Conservation (phyloP, 2,329 filamentous ascomycete genomes). For the Elsinoe arachidis region DNA sequence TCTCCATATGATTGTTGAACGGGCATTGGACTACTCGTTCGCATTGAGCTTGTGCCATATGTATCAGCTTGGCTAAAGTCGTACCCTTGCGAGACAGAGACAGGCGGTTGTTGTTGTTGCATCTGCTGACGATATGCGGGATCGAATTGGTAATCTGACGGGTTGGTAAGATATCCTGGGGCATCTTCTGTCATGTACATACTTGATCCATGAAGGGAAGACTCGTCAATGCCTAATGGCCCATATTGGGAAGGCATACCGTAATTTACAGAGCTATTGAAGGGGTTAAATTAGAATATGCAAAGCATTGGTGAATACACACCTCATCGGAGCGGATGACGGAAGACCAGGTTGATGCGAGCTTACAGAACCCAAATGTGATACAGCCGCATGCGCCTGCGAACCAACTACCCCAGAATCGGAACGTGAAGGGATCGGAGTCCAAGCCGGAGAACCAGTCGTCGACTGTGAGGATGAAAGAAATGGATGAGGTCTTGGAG, state of each 20-base stretch:
- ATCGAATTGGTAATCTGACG: conserved; percentile 9
- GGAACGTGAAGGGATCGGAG: conserved; percentile 11
- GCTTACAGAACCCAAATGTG: neutral
- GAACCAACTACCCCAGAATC: conserved; percentile 3
- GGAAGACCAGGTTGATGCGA: neutral
- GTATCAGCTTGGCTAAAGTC: conserved; percentile 6
- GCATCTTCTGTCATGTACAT: neutral
- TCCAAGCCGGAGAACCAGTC: conserved; percentile 2
- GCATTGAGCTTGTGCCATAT: neutral
- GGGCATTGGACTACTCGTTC: conserved; percentile 13
- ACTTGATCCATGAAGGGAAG: conserved; percentile 8
- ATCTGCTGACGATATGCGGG: conserved; percentile 7
- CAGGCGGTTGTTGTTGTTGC: conserved; percentile 6
- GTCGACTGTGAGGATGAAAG: neutral
- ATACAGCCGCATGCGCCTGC: neutral
- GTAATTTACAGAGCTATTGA: conserved; percentile 9
- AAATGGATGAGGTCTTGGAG: conserved; percentile 6
- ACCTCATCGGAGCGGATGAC: conserved; percentile 5
- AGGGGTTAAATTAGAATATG: neutral
- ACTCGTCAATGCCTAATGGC: conserved; percentile 10
- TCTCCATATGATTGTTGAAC: conserved; percentile 9
- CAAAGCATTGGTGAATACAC: neutral
- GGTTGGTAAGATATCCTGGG: neutral
- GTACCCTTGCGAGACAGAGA: conserved; percentile 9
- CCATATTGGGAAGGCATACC: conserved; percentile 12